A percentile compares a stretch with the other conserved stretches of the same genome.
Conservation (phyloP, 1,284 basidiomycete species). For the Trichosporon ovoides region DNA sequence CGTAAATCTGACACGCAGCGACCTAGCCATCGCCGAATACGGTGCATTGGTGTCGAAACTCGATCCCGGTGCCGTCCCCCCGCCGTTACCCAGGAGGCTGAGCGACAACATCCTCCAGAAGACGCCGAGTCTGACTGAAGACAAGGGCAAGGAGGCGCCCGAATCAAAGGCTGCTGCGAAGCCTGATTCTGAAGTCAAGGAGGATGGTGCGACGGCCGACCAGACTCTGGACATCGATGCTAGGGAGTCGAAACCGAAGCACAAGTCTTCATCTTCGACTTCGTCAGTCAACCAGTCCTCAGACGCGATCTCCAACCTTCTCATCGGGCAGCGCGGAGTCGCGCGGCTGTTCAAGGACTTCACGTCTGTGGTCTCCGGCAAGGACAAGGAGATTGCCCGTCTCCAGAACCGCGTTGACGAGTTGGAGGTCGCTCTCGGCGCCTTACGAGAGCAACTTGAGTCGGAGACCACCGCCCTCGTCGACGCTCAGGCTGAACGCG, state of each 20-base stretch:
- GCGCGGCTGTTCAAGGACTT: conserved; percentile 46
- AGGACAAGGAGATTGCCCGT: conserved; percentile 58
- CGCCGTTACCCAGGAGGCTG: conserved; percentile 23
- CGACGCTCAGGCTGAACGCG: conserved; percentile 57
- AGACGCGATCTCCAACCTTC: conserved; percentile 44
- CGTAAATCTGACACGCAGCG: conserved; percentile 25
- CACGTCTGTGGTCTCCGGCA: conserved; percentile 28
- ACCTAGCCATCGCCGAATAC: conserved; percentile 45
- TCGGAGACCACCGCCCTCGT: conserved; percentile 62
- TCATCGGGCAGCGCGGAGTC: conserved; percentile 45
- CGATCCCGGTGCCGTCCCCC: conserved; percentile 39
- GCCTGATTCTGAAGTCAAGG: background rate
- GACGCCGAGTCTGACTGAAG: conserved; percentile 10
- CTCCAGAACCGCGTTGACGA: conserved; percentile 74
- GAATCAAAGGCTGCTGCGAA: background rate
- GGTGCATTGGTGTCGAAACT: conserved; percentile 35
- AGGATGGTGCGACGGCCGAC: conserved; percentile 2
- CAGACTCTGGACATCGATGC: background rate
- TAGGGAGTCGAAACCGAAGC: conserved; percentile 6
- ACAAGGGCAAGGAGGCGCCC: background rate
- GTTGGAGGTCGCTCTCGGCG: conserved; percentile 58
- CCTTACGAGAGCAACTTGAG: conserved; percentile 56
- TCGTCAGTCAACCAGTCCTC: conserved; percentile 13
- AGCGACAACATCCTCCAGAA: conserved; percentile 23
- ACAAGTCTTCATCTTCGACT: conserved; percentile 7